Evolutionary conservation across 2,329 filamentous ascomycete species (phyloP).

Genomic region (Cytospora chrysosperma): DNA sequence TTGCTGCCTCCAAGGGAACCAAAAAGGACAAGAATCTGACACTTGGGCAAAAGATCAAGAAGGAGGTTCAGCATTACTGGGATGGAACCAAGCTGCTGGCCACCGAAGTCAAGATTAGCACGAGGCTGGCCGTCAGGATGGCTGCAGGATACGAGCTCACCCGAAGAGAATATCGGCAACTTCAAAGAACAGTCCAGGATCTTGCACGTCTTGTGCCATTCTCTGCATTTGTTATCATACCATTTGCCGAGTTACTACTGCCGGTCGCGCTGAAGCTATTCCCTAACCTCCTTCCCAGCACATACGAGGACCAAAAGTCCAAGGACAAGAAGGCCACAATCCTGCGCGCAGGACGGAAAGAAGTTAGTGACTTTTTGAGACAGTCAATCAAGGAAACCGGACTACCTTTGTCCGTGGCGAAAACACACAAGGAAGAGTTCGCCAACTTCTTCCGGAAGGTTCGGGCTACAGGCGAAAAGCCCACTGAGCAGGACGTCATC

Average conservation of each 20-base stretch:
- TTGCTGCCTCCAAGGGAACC: slow-evolving; percentile 58
- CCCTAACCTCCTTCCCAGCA: slow-evolving; percentile 95
- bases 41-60: slow-evolving; percentile 88
- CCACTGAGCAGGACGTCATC: slow-evolving; percentile 88
- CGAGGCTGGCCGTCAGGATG: slow-evolving; percentile 91
- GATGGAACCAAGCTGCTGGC: slow-evolving; percentile 94
- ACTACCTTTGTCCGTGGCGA: slow-evolving; percentile 78
- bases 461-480: slow-evolving; percentile 83
- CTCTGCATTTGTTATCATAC: slow-evolving; percentile 94
- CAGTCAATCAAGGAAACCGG: slow-evolving; percentile 92
- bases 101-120: slow-evolving; percentile 90
- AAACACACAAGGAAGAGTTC: slow-evolving; percentile 90
- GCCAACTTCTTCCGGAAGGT: slow-evolving; percentile 97
- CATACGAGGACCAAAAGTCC: slow-evolving; percentile 87
- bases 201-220: slow-evolving; percentile 91
- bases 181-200: slow-evolving; percentile 91
- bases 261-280: slow-evolving; percentile 92
- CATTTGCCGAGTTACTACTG: slow-evolving; percentile 89
- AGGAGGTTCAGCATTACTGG: slow-evolving; percentile 93
- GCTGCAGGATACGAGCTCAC: slow-evolving; percentile 95
- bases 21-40: slow-evolving; percentile 83
- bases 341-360: slow-evolving; percentile 83
- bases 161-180: slow-evolving; percentile 86
- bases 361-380: slow-evolving; percentile 87
- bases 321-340: slow-evolving; percentile 84